These are phyloP conservation scores for Scutellaria baicalensis DNA, from an alignment of 257 asterid genomes.

Conservation along the genomic window DNA sequence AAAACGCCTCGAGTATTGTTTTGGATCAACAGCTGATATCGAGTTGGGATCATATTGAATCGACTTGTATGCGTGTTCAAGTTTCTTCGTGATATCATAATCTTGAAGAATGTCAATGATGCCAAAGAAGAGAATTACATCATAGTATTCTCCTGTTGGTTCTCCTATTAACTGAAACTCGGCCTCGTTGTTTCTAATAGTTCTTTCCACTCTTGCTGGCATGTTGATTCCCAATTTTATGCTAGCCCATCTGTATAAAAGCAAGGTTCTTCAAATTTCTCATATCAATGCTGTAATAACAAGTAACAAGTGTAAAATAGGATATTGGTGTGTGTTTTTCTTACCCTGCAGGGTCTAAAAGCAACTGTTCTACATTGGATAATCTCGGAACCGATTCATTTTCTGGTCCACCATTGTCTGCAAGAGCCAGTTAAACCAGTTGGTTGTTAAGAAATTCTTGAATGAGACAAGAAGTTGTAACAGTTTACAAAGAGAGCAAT, in stretches of 20 bases:
- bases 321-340: conserved; percentile 1
- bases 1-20: conserved; percentile 74
- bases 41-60: conserved; percentile 88
- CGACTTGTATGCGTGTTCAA: conserved; percentile 93
- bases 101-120: conserved; percentile 96
- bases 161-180: conserved; percentile 78
- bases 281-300: neutral
- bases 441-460: neutral
- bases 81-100: conserved; percentile 88
- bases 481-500: neutral
- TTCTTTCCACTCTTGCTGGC: conserved; percentile 91
- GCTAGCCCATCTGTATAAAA: conserved; percentile 63
- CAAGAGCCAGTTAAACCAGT: neutral
- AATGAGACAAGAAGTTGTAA: neutral
- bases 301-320: neutral
- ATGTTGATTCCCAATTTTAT: conserved; percentile 76
- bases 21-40: conserved; percentile 95
- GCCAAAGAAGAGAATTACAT: conserved; percentile 78
- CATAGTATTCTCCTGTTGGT: conserved; percentile 84
- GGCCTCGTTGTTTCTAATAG: conserved; percentile 46
- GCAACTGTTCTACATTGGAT: conserved; percentile 71
- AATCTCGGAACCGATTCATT: conserved; percentile 50
- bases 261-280: neutral
- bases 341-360: conserved; percentile 77
- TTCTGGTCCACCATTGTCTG: conserved; percentile 57